phyloP scores from a whole-genome alignment of 768 basidiomycete species.

The Kwoniella shandongensis region DNA sequence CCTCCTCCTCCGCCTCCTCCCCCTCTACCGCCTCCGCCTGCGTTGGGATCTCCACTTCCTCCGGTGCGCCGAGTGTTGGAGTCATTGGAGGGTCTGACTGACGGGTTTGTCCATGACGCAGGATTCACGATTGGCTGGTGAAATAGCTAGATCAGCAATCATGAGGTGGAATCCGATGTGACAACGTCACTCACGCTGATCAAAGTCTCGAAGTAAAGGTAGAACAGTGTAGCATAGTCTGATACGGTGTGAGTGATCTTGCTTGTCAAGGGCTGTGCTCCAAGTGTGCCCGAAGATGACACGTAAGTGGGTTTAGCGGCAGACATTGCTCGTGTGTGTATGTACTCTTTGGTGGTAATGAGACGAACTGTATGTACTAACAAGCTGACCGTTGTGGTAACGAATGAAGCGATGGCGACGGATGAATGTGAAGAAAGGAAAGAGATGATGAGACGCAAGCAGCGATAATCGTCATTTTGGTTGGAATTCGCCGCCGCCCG shows the following conservation, averaged over 20 bases:
- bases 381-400: too few relatives aligned
- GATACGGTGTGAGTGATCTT: constrained; percentile 14
- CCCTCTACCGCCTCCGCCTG: constrained; percentile 17
- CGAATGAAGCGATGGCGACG: too few relatives aligned
- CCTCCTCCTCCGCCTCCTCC: constrained; percentile 25
- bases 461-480: too few relatives aligned
- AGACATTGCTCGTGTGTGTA: constrained; percentile 20
- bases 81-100: constrained; percentile 5
- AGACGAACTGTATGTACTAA: too few relatives aligned
- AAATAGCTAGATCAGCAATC: neutral
- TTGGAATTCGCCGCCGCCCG: too few relatives aligned
- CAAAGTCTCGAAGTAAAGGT: constrained; percentile 44
- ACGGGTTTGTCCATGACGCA: constrained; percentile 34
- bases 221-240: constrained; percentile 23
- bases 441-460: too few relatives aligned
- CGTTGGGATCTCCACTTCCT: constrained; percentile 17
- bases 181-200: constrained; percentile 31
- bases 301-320: constrained; percentile 36
- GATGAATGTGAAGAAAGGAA: too few relatives aligned
- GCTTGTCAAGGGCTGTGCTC: constrained; percentile 26
- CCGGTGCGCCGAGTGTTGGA: constrained; percentile 5
- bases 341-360: too few relatives aligned
- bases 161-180: neutral
- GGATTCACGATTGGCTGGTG: constrained; percentile 40
- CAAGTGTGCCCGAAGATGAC: constrained; percentile 39